Base-by-base conservation (phyloP, 1,139 yeast species). In the Zhuliangozyma parablackwelliae region DNA sequence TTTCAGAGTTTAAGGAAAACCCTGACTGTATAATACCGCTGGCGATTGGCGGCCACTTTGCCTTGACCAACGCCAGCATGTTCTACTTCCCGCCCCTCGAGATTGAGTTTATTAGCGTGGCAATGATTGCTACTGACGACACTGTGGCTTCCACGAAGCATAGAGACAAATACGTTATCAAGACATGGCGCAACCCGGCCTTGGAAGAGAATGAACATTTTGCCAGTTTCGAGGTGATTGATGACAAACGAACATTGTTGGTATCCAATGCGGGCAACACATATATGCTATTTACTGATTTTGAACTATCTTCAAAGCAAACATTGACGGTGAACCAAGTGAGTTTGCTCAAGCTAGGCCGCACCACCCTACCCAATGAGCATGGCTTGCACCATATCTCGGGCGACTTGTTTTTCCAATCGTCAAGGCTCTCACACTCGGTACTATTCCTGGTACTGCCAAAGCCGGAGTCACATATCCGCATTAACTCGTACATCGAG, bases 391-490 rank as follows among this genome's bases (percentile, higher is more conserved):
- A 58, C 31, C 69, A 65, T 42, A 43, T 69, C 7, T 38, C 46
- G 10, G 57, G 51, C 5, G 56, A 58, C 36, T 36, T 50, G 10
- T 69, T 70, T 38, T 63, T 57, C 36, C 65, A 57, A 6, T 50
- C 62, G 1, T 68, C 75, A 2, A 50, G 42, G 30, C 40, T 52
- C 10, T 67, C 73, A 0, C 59, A 56, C 30, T 62, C 73, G 1
- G 45, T 65, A 2, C 31, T 68, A 9, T 67, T 69, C 36, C 54
- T 53, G 29, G 48, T 70, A 0, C 32, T 47, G 2, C 57, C 65
- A 0, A 33, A 43, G 4, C 40, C 48, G 5, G 75, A 75, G 1
- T 35, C 46, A 20, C 49, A 47, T 28, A 37, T 59, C 10, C 28
- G 36, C 21, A 34, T 43, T 4, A 32, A 20, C 9, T 21, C 31